These are phyloP conservation scores for Dittrichia graveolens DNA, from an alignment of 129 eudicot genomes.

Conservation along the genomic window DNA sequence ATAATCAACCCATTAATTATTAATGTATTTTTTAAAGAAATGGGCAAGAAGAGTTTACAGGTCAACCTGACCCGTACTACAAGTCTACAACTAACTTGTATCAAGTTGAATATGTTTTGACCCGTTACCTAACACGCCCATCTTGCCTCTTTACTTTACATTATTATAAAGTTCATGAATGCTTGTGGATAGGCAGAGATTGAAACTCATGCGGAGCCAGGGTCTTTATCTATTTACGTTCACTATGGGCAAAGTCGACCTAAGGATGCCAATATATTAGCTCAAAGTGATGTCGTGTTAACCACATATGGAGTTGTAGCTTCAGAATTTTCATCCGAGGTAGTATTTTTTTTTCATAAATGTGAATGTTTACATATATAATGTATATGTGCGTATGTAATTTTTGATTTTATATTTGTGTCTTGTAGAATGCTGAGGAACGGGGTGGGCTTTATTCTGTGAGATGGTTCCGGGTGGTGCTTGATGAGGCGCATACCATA, in stretches of 20 bases:
- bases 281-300: constrained; percentile 83
- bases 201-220: constrained; percentile 82
- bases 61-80: neutral
- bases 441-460: constrained; percentile 81
- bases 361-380: neutral
- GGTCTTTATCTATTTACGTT: constrained; percentile 74
- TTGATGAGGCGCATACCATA: constrained; percentile 96
- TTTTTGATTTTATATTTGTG: neutral
- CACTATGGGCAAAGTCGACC: constrained; percentile 95
- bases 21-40: neutral
- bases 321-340: constrained; percentile 90
- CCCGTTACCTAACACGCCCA: neutral
- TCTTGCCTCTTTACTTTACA: constrained; percentile 1
- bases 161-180: neutral
- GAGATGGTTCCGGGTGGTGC: constrained; percentile 92
- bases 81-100: neutral
- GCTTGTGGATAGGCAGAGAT: constrained; percentile 72
- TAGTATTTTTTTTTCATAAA: constrained; percentile 22
- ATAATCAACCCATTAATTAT: neutral
- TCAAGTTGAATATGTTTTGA: neutral
- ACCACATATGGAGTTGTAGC: constrained; percentile 98
- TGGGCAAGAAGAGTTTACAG: neutral
- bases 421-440: constrained; percentile 69
- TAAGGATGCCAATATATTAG: constrained; percentile 75
- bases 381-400: neutral